Evolutionary conservation across 768 basidiomycete species (phyloP).

Genomic region (Thelephora aurantiotincta): DNA sequence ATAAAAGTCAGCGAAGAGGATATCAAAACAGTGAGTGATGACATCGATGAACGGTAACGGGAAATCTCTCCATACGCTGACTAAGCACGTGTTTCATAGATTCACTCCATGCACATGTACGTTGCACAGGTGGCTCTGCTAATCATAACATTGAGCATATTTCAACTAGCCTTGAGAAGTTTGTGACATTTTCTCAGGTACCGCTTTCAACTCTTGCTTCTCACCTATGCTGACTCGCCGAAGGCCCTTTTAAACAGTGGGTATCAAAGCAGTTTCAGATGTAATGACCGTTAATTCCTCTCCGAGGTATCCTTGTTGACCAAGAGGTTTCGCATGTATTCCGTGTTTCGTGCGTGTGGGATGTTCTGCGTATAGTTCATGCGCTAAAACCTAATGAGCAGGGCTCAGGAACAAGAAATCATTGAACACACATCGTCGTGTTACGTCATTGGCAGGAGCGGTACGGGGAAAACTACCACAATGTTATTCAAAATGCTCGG

Average conservation of each 20-base stretch:
- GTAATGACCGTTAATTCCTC: background rate
- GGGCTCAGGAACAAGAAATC: slow-evolving; percentile 36
- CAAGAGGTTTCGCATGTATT: slow-evolving; percentile 25
- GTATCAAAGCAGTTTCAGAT: slow-evolving; percentile 2
- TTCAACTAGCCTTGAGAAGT: slow-evolving; percentile 14
- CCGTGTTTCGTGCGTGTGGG: slow-evolving; percentile 16
- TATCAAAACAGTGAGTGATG: slow-evolving; percentile 27
- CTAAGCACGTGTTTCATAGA: slow-evolving; percentile 16
- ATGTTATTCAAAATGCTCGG: slow-evolving; percentile 68
- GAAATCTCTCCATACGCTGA: background rate
- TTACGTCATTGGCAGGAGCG: slow-evolving; percentile 57
- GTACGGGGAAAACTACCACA: slow-evolving; percentile 67
- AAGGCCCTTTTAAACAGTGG: slow-evolving; percentile 22
- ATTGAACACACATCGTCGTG: slow-evolving; percentile 46
- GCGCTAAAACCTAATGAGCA: slow-evolving; percentile 4
- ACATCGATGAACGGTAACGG: background rate
- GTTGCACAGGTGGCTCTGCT: background rate
- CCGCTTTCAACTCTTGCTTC: background rate
- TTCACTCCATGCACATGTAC: slow-evolving; percentile 46
- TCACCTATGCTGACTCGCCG: background rate
- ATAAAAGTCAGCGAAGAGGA: slow-evolving; percentile 26
- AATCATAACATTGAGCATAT: background rate
- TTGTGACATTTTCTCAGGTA: slow-evolving; percentile 17
- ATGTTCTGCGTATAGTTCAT: background rate
- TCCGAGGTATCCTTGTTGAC: slow-evolving; percentile 34